These are phyloP conservation scores for Zancudomyces culisetae DNA, from an alignment of 371 early-diverging fungal species.

Conservation along the genomic window DNA sequence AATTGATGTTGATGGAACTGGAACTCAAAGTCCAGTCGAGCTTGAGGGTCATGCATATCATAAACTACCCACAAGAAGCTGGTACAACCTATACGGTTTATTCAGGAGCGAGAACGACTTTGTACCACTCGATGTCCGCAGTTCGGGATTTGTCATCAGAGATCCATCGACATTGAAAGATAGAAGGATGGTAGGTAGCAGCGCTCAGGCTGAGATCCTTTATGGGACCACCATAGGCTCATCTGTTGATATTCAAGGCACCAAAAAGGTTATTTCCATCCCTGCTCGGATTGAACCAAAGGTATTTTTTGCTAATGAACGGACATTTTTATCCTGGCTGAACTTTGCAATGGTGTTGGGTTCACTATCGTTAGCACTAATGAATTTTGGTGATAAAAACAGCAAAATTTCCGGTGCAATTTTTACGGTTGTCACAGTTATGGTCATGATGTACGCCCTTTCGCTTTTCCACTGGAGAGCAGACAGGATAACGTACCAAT, in stretches of 20 bases:
- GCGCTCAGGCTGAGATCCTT: too few species aligned
- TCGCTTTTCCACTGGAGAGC: constrained; percentile 89
- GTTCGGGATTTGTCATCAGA: constrained; percentile 15
- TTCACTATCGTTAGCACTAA: constrained; percentile 54
- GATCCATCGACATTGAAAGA: not conserved
- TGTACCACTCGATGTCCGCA: not conserved
- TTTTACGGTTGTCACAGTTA: constrained; percentile 62
- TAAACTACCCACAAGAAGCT: not conserved
- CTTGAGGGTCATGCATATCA: not conserved
- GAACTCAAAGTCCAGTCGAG: too few species aligned
- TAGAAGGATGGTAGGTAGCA: too few species aligned
- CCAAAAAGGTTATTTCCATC: constrained; percentile 40
- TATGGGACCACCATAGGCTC: not conserved
- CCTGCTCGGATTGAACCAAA: constrained; percentile 95
- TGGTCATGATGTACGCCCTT: constrained; percentile 76
- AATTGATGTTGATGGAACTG: constrained; percentile 8
- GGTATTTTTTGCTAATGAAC: constrained; percentile 98
- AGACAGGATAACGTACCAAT: constrained; percentile 41
- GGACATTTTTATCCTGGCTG: constrained; percentile 92
- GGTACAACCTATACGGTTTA: constrained; percentile 3
- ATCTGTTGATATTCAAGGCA: not conserved
- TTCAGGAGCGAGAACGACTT: not conserved
- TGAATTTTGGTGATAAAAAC: constrained; percentile 67
- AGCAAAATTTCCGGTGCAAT: constrained; percentile 53
- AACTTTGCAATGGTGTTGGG: constrained; percentile 54